These are phyloP conservation scores for Aspergillus sp. DNA, from an alignment of 2,329 filamentous ascomycete species.

Conservation along the genomic window DNA sequence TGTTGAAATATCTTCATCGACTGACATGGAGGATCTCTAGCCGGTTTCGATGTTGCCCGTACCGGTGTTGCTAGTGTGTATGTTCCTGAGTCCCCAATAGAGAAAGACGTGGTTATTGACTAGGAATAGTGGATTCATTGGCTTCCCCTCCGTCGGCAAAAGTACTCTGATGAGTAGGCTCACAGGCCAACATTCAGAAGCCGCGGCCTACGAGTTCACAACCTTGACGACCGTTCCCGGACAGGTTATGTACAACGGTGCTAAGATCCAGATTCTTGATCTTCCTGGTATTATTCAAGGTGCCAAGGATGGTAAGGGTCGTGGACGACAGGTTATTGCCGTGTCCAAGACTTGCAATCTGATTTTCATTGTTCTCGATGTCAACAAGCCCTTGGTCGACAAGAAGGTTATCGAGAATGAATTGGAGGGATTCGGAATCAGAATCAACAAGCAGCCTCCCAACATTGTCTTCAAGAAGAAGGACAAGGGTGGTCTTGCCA, in stretches of 20 bases:
- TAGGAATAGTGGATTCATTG: slow-evolving; percentile 69
- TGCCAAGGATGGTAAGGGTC: slow-evolving; percentile 95
- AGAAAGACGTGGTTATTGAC: slow-evolving; percentile 8
- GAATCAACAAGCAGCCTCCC: slow-evolving; percentile 93
- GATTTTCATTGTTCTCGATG: slow-evolving; percentile 97
- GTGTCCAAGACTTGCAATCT: slow-evolving; percentile 98
- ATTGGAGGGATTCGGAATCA: slow-evolving; percentile 93
- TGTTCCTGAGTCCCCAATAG: slow-evolving; percentile 19
- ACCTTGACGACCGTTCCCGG: slow-evolving; percentile 96
- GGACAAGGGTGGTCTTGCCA: slow-evolving; percentile 94
- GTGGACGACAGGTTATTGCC: slow-evolving; percentile 96
- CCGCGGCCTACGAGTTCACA: slow-evolving; percentile 96
- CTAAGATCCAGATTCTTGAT: slow-evolving; percentile 97
- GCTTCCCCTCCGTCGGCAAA: slow-evolving; percentile 96
- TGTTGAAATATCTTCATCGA: slow-evolving; percentile 2
- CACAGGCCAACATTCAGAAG: slow-evolving; percentile 96
- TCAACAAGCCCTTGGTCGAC: slow-evolving; percentile 96
- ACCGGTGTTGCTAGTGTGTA: slow-evolving; percentile 92
- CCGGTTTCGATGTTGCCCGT: slow-evolving; percentile 94
- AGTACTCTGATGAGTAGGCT: slow-evolving; percentile 93
- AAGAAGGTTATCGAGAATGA: slow-evolving; percentile 94
- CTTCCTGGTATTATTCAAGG: slow-evolving; percentile 98
- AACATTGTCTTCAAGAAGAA: slow-evolving; percentile 99
- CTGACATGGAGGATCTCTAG: slow-evolving; percentile 29
- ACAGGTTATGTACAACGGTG: slow-evolving; percentile 93